Evolutionary conservation across 176 grass and related monocot genomes (phyloP), one percentile per base, ranked within the genome.

Genomic region (Hsuehochloa calcarea): DNA sequence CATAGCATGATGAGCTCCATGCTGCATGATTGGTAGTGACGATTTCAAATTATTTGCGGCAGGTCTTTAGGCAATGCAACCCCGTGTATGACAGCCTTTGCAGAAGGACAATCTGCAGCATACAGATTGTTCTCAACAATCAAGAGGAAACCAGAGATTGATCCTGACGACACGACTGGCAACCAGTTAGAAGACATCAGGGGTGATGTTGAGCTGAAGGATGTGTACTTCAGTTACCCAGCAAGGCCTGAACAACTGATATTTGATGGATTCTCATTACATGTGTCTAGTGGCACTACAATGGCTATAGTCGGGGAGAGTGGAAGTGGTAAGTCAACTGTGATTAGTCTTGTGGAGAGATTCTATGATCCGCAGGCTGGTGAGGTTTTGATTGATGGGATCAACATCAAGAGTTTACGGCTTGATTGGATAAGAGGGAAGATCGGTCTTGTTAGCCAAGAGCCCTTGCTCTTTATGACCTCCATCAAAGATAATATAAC

Each of bases 291-390:
- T n/a, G 90, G 95, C 66, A 93, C 71, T 13, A 94, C 92, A 83
- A 89, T 94, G 87, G 91, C 94, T 80, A 92, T 97, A 67, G 95
- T 97, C 41, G 95, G 92, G 82, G 95, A 94, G 73, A 97, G 95
- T 81, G 95, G 95, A 85, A 94, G 92, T 74, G 95, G 95, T 15
- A 97, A 97, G 80, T 94, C 95, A 76, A 94, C 95, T 35, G 81
- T 97, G 11, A 94, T 97, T 59, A 94, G 84, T 81, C 85, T 97
- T 67, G 86, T 92, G 22, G 81, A 97, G 81, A 87, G 92, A 74
- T 97, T 97, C 58, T 97, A 97, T 64, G 95, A 97, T 87, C 90
- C 95, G 23, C 88, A 94, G 19, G 86, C 90, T 65, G 95, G 92
- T 77, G 92, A 94, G 51, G 70, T 97, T 85, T 82, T 97, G 75